Evolutionary conservation across 495 filamentous ascomycete species (phyloP).

Genomic region (Daldinia decipiens): DNA sequence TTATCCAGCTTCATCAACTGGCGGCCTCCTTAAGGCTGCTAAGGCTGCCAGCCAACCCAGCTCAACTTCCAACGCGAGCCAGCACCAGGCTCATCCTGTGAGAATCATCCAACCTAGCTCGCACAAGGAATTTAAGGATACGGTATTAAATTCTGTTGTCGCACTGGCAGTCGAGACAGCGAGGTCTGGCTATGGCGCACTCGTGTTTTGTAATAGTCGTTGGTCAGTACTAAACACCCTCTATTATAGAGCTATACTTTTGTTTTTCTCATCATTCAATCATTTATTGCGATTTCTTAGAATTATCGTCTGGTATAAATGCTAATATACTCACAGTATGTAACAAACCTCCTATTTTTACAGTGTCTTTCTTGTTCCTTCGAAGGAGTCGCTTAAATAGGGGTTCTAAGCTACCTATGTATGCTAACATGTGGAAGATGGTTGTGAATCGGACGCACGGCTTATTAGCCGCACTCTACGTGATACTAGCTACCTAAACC

Average conservation of each 20-base stretch:
- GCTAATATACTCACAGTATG: constrained; percentile 37
- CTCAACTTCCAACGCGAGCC: constrained; percentile 49
- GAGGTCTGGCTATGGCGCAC: constrained; percentile 71
- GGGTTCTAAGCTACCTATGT: neutral
- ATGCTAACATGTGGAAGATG: constrained; percentile 42
- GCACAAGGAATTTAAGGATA: constrained; percentile 69
- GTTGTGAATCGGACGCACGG: constrained; percentile 71
- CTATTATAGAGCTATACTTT: neutral
- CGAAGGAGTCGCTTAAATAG: neutral
- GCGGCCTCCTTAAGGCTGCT: constrained; percentile 59
- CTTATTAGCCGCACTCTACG: constrained; percentile 73
- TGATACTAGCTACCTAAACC: constrained; percentile 52
- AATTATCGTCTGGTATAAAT: neutral
- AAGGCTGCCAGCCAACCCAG: constrained; percentile 67
- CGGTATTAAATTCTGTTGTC: constrained; percentile 75
- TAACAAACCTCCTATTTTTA: neutral
- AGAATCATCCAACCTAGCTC: constrained; percentile 64
- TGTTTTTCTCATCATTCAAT: constrained; percentile 4
- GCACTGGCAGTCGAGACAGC: constrained; percentile 74
- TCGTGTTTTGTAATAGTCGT: constrained; percentile 83
- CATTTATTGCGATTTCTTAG: neutral
- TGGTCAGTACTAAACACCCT: constrained; percentile 26
- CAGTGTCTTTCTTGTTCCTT: too few species aligned
- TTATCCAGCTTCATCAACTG: constrained; percentile 71
- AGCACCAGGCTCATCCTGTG: constrained; percentile 53